Evolutionary conservation across 2,329 filamentous ascomycete species (phyloP).

Genomic region (Pseudocercospora fijiensis): DNA sequence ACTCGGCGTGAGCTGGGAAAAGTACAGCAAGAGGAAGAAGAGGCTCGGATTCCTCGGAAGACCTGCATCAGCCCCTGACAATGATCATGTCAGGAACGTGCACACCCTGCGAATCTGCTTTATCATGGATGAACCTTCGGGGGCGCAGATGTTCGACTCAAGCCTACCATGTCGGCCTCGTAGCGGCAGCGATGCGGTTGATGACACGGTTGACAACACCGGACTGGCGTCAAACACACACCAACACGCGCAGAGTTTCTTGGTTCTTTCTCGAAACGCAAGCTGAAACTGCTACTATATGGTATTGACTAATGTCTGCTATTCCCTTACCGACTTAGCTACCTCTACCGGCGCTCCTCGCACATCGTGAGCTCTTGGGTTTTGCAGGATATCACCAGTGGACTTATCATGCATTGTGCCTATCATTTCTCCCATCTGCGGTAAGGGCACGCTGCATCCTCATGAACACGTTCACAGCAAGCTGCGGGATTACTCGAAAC

Average conservation of each 20-base stretch:
- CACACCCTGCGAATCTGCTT: not conserved
- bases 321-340: not conserved
- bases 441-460: not conserved
- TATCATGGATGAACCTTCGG: conserved; percentile 6
- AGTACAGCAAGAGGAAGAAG: not conserved
- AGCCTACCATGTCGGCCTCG: conserved; percentile 1
- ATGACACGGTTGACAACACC: not conserved
- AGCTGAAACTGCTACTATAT: not conserved
- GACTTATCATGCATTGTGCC: not conserved
- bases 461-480: conserved; percentile 5
- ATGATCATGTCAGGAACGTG: conserved; percentile 3
- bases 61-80: conserved; percentile 2
- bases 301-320: conserved; percentile 4
- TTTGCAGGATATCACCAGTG: not conserved
- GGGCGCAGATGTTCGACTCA: not conserved
- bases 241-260: not conserved
- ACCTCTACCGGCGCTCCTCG: not conserved
- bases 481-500: conserved; percentile 6
- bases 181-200: conserved; percentile 5
- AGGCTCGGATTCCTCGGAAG: not conserved
- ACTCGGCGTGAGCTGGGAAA: not conserved
- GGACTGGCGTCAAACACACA: conserved; percentile 7
- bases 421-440: not conserved
- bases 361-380: not conserved
- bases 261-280: not conserved